A percentile compares a stretch with the other conserved stretches of the same genome.
Conservation (phyloP, 768 basidiomycete genomes). For the Suillus hirtellus region DNA sequence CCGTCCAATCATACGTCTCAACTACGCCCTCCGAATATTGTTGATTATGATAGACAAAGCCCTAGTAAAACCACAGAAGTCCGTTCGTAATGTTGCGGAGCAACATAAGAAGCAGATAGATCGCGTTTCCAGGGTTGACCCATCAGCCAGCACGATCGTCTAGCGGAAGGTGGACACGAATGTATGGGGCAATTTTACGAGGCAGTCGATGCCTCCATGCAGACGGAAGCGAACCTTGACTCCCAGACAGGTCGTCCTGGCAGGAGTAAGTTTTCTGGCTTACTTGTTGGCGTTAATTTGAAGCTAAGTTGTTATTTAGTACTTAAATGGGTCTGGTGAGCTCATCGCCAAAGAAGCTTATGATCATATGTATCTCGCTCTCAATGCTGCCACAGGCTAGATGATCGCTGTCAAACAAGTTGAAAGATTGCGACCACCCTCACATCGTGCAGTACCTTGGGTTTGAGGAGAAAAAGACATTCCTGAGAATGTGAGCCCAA, state of each 20-base stretch:
- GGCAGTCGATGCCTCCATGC: constrained; percentile 77
- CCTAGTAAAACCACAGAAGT: constrained; percentile 73
- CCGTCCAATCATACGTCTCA: constrained; percentile 19
- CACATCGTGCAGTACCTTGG: constrained; percentile 98
- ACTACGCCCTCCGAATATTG: constrained; percentile 21
- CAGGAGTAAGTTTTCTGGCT: constrained; percentile 54
- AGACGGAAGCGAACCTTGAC: constrained; percentile 57
- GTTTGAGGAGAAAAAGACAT: constrained; percentile 84
- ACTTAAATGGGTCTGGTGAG: constrained; percentile 98
- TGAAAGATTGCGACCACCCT: constrained; percentile 95
- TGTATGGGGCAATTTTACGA: constrained; percentile 89
- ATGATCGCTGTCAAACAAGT: constrained; percentile 99
- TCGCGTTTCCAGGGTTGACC: constrained; percentile 61
- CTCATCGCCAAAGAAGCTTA: constrained; percentile 97
- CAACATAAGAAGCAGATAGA: constrained; percentile 81
- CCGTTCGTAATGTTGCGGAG: constrained; percentile 87
- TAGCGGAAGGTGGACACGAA: constrained; percentile 86
- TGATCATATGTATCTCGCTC: constrained; percentile 91
- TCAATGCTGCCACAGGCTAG: constrained; percentile 95
- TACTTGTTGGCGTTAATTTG: background rate
- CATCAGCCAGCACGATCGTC: constrained; percentile 46
- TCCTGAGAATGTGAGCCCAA: constrained; percentile 82
- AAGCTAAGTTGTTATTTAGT: constrained; percentile 46
- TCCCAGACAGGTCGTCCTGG: constrained; percentile 59
- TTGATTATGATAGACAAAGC: constrained; percentile 34